A percentile compares a stretch with the other conserved stretches of the same genome.
These are phyloP conservation scores for Colletotrichum coccodes DNA, from an alignment of 2,329 filamentous ascomycete genomes.

Conservation along the genomic window DNA sequence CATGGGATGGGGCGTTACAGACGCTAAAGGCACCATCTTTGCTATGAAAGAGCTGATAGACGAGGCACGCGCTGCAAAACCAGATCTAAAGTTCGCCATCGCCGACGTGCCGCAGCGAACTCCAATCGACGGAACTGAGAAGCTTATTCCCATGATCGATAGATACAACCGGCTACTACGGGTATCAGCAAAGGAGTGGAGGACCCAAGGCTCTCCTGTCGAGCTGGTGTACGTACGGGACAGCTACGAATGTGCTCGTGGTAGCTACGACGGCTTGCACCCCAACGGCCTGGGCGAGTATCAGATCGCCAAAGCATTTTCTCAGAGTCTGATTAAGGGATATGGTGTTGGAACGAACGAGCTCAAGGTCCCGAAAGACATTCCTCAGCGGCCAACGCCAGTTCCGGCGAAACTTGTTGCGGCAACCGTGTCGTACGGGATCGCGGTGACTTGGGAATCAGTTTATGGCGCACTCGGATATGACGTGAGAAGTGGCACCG, in stretches of 20 bases:
- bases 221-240: constrained; percentile 44
- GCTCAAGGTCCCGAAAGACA: constrained; percentile 36
- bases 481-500: constrained; percentile 15
- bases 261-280: constrained; percentile 53
- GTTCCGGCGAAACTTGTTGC: constrained; percentile 32
- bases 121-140: constrained; percentile 35
- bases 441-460: constrained; percentile 36
- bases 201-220: constrained; percentile 40
- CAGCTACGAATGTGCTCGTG: constrained; percentile 41
- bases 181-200: constrained; percentile 38
- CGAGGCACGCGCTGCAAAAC: constrained; percentile 41
- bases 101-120: constrained; percentile 44
- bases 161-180: constrained; percentile 40
- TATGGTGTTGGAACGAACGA: constrained; percentile 37
- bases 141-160: constrained; percentile 37
- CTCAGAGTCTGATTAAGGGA: constrained; percentile 38
- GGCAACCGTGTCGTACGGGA: constrained; percentile 17
- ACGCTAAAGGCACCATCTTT: constrained; percentile 34
- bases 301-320: constrained; percentile 53
- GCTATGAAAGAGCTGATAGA: constrained; percentile 41
- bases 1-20: constrained; percentile 42
- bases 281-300: constrained; percentile 52
- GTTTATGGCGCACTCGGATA: constrained; percentile 39
- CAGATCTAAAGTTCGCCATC: constrained; percentile 39
- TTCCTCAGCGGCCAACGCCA: constrained; percentile 34